Conservation (phyloP, 192 early-diverging fungal genomes). For the Phlyctochytrium planicorne region DNA sequence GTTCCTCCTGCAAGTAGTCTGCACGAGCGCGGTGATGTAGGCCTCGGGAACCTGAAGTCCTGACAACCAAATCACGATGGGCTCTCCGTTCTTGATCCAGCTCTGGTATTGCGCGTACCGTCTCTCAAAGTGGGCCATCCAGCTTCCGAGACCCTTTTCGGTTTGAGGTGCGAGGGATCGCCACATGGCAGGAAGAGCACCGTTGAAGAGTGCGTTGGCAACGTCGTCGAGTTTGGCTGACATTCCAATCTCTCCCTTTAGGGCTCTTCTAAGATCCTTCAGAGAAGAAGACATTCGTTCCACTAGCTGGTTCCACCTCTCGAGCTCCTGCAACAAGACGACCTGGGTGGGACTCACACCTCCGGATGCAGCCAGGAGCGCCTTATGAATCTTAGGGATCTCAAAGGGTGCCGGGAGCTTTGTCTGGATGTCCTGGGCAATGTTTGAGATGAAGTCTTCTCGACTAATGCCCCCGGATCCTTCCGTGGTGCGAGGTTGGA, state of each 20-base stretch:
- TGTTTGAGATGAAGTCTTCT: slow-evolving; percentile 61
- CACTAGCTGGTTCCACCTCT: slow-evolving; percentile 63
- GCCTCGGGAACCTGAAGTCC: slow-evolving; percentile 64
- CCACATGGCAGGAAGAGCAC: slow-evolving; percentile 56
- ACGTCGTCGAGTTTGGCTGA: slow-evolving; percentile 59
- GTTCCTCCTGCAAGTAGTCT: slow-evolving; percentile 62
- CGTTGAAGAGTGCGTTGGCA: slow-evolving; percentile 57
- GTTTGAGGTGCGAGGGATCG: slow-evolving; percentile 56
- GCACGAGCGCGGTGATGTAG: slow-evolving; percentile 60
- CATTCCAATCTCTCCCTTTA: slow-evolving; percentile 69
- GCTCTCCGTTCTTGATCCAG: slow-evolving; percentile 68
- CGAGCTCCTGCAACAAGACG: slow-evolving; percentile 60
- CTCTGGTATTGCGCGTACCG: slow-evolving; percentile 53
- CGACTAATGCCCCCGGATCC: slow-evolving; percentile 61
- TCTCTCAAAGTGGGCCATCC: slow-evolving; percentile 62
- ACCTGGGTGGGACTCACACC: slow-evolving; percentile 59
- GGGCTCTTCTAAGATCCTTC: slow-evolving; percentile 49
- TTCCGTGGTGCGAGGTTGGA: slow-evolving; percentile 59
- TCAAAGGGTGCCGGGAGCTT: slow-evolving; percentile 58
- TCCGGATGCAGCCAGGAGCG: slow-evolving; percentile 30
- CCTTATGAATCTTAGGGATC: slow-evolving; percentile 55
- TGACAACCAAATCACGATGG: slow-evolving; percentile 62
- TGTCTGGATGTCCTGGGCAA: slow-evolving; percentile 57
- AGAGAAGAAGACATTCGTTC: slow-evolving; percentile 53
- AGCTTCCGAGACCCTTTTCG: slow-evolving; percentile 57